Conservation (phyloP, 2,329 filamentous ascomycete species). For the Pseudogymnoascus sp. region DNA sequence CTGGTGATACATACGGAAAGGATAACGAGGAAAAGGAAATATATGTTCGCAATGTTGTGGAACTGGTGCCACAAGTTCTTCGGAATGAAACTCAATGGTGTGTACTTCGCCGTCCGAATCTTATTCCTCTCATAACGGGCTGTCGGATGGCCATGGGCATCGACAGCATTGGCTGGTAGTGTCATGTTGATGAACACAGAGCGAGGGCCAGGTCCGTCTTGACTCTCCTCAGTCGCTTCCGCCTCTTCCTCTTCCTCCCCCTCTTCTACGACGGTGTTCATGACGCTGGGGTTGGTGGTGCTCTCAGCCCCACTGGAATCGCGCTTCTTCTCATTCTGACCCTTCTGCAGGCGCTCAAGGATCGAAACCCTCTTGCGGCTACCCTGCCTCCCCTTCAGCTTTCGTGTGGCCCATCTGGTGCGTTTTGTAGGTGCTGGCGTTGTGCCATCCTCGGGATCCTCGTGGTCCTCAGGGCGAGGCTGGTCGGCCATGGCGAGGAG, state of each 20-base stretch:
- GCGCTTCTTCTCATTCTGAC: conserved; percentile 64
- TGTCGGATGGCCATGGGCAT: conserved; percentile 71
- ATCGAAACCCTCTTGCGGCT: conserved; percentile 76
- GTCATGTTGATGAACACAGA: conserved; percentile 81
- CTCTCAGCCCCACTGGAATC: conserved; percentile 36
- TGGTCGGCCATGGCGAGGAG: conserved; percentile 27
- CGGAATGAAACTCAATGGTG: conserved; percentile 85
- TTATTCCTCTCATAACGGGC: conserved; percentile 81
- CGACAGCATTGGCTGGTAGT: conserved; percentile 66
- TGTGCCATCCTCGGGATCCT: conserved; percentile 30
- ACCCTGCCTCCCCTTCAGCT: conserved; percentile 69
- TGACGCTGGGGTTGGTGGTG: conserved; percentile 22
- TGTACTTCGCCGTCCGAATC: conserved; percentile 97
- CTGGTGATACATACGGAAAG: conserved; percentile 64
- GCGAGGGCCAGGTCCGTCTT: conserved; percentile 38
- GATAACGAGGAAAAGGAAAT: conserved; percentile 95
- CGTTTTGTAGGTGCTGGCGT: conserved; percentile 62
- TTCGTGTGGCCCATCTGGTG: conserved; percentile 94
- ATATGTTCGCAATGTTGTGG: conserved; percentile 96
- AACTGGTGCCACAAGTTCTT: conserved; percentile 98
- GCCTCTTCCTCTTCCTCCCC: conserved; percentile 20
- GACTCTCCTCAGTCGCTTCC: conserved; percentile 35
- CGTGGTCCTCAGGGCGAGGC: conserved; percentile 15
- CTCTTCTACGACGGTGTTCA: neutral
- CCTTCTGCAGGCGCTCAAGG: conserved; percentile 66